These are phyloP conservation scores for Diaporthe ampelina DNA, from an alignment of 2,329 filamentous ascomycete species.

Conservation along the genomic window DNA sequence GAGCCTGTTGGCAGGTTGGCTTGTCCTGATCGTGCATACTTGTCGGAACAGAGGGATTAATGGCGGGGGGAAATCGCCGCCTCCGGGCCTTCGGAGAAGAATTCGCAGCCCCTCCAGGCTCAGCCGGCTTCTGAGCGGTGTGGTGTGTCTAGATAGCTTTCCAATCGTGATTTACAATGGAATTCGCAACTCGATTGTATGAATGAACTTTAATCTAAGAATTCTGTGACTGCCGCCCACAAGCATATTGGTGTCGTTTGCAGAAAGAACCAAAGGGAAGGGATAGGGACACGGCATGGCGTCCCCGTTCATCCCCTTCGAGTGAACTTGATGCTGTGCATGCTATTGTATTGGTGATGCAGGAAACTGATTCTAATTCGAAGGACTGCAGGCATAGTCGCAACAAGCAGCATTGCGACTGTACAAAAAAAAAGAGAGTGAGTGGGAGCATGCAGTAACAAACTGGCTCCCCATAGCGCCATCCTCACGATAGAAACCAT, in stretches of 20 bases:
- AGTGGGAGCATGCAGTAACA: neutral
- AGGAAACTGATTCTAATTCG: neutral
- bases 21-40: slow-evolving; percentile 11
- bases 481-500: neutral
- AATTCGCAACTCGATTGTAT: neutral
- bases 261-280: neutral
- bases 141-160: neutral
- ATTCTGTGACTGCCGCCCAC: neutral
- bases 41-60: neutral
- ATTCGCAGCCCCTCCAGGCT: neutral
- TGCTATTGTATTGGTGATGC: neutral
- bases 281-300: neutral
- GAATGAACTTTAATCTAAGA: neutral
- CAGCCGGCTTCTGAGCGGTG: neutral
- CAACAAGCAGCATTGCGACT: neutral
- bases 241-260: neutral
- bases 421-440: neutral
- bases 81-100: neutral
- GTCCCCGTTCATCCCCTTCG: neutral
- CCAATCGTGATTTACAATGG: neutral
- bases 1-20: slow-evolving; percentile 9
- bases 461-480: neutral
- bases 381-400: neutral
- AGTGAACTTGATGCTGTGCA: neutral
- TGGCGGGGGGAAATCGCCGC: neutral